A percentile compares a stretch with the other conserved stretches of the same genome.
phyloP scores from a whole-genome alignment of 1,139 yeast genomes.

The Eremothecium coryli region DNA sequence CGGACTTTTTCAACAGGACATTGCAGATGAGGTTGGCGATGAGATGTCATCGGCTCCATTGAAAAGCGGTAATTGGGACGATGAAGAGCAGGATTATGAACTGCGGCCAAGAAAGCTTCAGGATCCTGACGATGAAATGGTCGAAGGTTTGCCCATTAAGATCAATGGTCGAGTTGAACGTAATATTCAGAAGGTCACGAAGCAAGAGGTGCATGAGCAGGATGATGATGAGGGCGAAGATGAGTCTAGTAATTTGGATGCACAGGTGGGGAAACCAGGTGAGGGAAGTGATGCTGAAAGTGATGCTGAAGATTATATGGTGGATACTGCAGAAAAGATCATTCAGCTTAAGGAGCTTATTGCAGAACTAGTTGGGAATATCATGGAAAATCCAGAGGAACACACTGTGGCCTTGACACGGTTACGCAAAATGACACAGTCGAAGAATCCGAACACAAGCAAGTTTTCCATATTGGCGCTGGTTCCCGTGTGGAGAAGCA shows the following conservation, averaged over 20 bases:
- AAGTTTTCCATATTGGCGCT: constrained; percentile 71
- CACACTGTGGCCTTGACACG: constrained; percentile 58
- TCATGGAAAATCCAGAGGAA: constrained; percentile 89
- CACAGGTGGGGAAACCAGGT: too few species aligned
- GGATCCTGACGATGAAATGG: constrained; percentile 35
- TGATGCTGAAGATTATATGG: constrained; percentile 39
- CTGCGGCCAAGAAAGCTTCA: constrained; percentile 42
- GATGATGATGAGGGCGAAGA: constrained; percentile 27
- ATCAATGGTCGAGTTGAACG: constrained; percentile 62
- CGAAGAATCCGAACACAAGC: constrained; percentile 58
- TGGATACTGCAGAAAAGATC: constrained; percentile 51
- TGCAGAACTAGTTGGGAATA: constrained; percentile 67
- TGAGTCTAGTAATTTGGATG: constrained; percentile 18
- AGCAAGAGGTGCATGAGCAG: constrained; percentile 20
- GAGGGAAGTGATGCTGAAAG: constrained; percentile 18
- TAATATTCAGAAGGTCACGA: constrained; percentile 34
- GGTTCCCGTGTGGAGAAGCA: constrained; percentile 73
- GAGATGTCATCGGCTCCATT: constrained; percentile 17
- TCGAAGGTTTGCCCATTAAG: constrained; percentile 79
- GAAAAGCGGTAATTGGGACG: constrained; percentile 36
- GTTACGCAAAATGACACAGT: constrained; percentile 60
- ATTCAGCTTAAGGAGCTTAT: constrained; percentile 67
- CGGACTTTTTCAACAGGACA: constrained; percentile 36
- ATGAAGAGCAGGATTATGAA: constrained; percentile 65
- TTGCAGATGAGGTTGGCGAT: constrained; percentile 23